Evolutionary conservation across 345 rosid species (phyloP), one percentile per base, ranked within the genome.

Genomic region (Linum tenue): DNA sequence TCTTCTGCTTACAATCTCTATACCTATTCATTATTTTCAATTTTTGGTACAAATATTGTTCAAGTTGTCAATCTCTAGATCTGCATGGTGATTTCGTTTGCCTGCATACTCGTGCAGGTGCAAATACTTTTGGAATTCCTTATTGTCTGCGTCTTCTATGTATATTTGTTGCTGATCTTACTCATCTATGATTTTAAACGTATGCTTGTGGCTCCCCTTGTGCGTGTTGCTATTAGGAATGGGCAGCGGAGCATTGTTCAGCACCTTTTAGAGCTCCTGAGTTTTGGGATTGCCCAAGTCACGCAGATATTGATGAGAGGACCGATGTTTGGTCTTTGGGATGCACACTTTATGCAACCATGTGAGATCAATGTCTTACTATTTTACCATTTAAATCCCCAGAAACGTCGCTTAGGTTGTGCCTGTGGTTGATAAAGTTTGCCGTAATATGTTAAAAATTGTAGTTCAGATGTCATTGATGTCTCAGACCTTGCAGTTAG

Each of bases 261-360:
- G 99, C 99, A 73, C 97, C 97, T 50, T 82, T 84, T 74, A 86
- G 97, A 79, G 97, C 99, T 69, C 99, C 99, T 22, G 99, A 91
- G 80, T 82, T 95, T 65, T 95, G 97, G 97, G 97, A 95, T 72
- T 89, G 99, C 80, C 97, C 96, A 37, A 95, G 99, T 68, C 89
- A 95, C 70, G 87, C 80, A n/a, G 90, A 89, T 78, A 86, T 95
- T 68, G 99, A 95, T 71, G 99, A 91, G 83, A 87, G 97, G 79
- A 91, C 92, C 37, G 99, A 95, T 73, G 83, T 95, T 37, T 95
- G 99, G 99, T 95, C 99, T 2, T 79, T 95, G 64, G 99, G 97
- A 74, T 91, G 99, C 88, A 95, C 99, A 43, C 69, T 95, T 69
- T 95, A 91, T 67, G 97, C 96, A 68, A 86, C 89, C 80, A 91